Evolutionary conservation across 306 rosid genomes (phyloP).

Genomic region (Hippophae tibetana): DNA sequence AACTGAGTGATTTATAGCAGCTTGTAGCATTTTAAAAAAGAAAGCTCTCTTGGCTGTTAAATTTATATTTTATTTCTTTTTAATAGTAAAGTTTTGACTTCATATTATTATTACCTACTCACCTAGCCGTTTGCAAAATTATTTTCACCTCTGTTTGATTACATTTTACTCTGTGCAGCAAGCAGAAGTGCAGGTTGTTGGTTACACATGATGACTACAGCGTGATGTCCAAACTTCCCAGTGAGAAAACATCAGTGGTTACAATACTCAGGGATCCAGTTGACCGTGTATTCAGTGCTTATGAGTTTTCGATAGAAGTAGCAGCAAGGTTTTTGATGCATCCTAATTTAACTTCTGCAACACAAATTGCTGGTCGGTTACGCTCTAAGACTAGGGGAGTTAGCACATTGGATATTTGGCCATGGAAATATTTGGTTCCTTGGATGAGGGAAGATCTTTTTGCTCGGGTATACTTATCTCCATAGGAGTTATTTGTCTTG

Average conservation of each 20-base stretch:
- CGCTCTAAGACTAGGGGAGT: conserved; percentile 57
- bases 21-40: no score
- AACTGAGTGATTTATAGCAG: no score
- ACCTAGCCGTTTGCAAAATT: no score
- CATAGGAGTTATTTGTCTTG: neutral
- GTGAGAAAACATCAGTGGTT: conserved; percentile 76
- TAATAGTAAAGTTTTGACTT: no score
- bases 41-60: no score
- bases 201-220: conserved; percentile 96
- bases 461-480: conserved; percentile 49
- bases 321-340: conserved; percentile 98
- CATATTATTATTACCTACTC: no score
- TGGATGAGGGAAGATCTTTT: conserved; percentile 95
- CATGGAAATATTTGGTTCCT: conserved; percentile 96
- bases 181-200: conserved; percentile 67
- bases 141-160: no score
- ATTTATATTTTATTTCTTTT: no score
- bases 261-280: conserved; percentile 94
- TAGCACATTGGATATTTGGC: conserved; percentile 96
- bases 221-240: conserved; percentile 77
- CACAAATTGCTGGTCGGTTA: conserved; percentile 52
- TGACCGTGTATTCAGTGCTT: conserved; percentile 82
- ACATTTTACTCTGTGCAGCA: conserved; percentile 31
- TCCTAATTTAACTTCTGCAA: conserved; percentile 88
- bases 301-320: conserved; percentile 91